Conservation (phyloP, 805 yeast species). For the Kurtzmaniella cleridarum region DNA sequence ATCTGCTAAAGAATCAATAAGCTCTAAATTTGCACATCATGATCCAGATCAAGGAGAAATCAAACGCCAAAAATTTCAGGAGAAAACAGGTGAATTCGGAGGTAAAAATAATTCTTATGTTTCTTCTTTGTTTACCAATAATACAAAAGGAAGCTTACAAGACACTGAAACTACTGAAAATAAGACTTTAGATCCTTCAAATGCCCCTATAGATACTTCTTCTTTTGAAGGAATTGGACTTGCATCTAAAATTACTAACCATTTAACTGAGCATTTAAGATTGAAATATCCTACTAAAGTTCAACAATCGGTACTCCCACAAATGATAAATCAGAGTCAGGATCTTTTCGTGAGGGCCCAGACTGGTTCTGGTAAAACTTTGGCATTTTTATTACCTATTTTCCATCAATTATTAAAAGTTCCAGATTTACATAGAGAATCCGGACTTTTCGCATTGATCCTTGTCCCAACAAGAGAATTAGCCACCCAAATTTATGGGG, state of each 20-base stretch:
- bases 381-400: slow-evolving; percentile 83
- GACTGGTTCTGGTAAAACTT: slow-evolving; percentile 97
- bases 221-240: slow-evolving; percentile 72
- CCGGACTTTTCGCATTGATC: slow-evolving; percentile 86
- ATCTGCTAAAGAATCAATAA: neutral
- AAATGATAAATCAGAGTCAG: slow-evolving; percentile 34
- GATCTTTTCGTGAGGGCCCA: slow-evolving; percentile 93
- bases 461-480: slow-evolving; percentile 93
- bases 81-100: slow-evolving; percentile 47
- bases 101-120: slow-evolving; percentile 64
- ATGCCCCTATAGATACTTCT: slow-evolving; percentile 79
- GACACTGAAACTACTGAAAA: slow-evolving; percentile 5
- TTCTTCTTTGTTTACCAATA: slow-evolving; percentile 69
- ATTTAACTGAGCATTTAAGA: slow-evolving; percentile 51
- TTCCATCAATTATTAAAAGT: slow-evolving; percentile 64
- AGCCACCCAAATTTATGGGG: slow-evolving; percentile 83
- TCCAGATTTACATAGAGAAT: slow-evolving; percentile 43
- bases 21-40: slow-evolving; percentile 6
- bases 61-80: slow-evolving; percentile 15
- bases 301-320: slow-evolving; percentile 77
- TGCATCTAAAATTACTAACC: slow-evolving; percentile 44
- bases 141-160: slow-evolving; percentile 13
- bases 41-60: slow-evolving; percentile 10
- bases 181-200: slow-evolving; percentile 53
- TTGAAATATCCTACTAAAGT: slow-evolving; percentile 76